Base-by-base conservation (phyloP, 495 filamentous ascomycete genomes). In the Neurospora sp. region DNA sequence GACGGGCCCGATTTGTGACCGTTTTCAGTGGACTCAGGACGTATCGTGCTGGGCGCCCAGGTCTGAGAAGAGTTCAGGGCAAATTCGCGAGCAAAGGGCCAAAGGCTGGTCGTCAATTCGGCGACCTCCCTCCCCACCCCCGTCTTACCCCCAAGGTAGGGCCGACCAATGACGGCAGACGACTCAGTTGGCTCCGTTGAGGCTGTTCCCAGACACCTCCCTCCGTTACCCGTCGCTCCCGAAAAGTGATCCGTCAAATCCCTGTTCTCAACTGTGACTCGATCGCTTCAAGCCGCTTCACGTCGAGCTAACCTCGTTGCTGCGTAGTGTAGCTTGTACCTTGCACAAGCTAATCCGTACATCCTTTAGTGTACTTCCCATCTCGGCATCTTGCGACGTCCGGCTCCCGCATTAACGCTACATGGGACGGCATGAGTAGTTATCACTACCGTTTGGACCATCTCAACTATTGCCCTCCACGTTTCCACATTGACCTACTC, bases 271-370 rank as follows among this genome's bases (percentile, higher is more conserved):
- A 42, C 71, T 73, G 61, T 80, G 74, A 77, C 76, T 80, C 75
- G 78, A 78, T 79, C 78, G 77, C 77, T 79, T 79, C 75, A 77
- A 73, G 74, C 77, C 77, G 75, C 68, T 74, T 71, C 73, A 74
- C 38, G 53, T 18, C 70, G 65, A 76, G 69, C 75, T 76, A 73
- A 76, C 53, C 53, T 65, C 27, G 27, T 65, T 65, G 53, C 27
- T 65, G 53, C 53, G 53, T 65, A 65, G 14, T 65, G 53, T 65
- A 65, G 14, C 53, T 35, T 65, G 53, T 65, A 65, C 53, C 53
- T 65, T 65, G 53, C 53, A 65, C 53, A 65, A 65, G 27, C 53
- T 61, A 61, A 61, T 31, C 27, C 53, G 53, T 37, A 35, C 53
- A 35, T 35, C 27, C 53, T 35, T 65, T 65, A 65, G 27, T 65